Evolutionary conservation across 2,329 filamentous ascomycete species (phyloP).

Genomic region (Blumeriella jaapii): DNA sequence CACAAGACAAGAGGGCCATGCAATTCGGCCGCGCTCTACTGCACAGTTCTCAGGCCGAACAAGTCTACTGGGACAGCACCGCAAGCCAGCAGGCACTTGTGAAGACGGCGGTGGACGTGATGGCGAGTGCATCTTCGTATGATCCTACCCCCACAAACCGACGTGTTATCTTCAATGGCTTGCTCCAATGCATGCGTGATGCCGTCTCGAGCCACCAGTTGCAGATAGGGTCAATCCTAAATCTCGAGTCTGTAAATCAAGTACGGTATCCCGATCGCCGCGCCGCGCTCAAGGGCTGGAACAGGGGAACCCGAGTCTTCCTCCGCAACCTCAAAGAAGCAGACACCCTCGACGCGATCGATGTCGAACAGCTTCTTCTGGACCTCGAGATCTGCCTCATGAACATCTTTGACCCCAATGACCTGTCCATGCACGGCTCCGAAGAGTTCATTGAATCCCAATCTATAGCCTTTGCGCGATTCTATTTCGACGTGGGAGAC

Average conservation of each 20-base stretch:
- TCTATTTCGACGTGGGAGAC: background rate
- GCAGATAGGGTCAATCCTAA: slow-evolving; percentile 1
- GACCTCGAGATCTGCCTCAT: slow-evolving; percentile 3
- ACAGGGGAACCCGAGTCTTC: slow-evolving; percentile 5
- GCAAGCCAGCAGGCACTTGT: background rate
- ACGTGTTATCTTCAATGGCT: background rate
- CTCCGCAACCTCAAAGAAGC: background rate
- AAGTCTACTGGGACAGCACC: slow-evolving; percentile 4
- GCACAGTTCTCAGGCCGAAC: slow-evolving; percentile 1
- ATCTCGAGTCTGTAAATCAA: background rate
- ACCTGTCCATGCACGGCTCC: background rate
- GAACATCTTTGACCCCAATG: slow-evolving; percentile 2
- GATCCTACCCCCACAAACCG: background rate
- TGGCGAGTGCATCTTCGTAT: background rate
- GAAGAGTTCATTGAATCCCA: slow-evolving; percentile 1
- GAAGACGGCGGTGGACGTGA: background rate
- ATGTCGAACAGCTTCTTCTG: background rate
- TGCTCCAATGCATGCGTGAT: background rate
- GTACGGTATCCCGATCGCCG: slow-evolving; percentile 1
- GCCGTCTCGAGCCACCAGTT: background rate
- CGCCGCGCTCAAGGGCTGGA: slow-evolving; percentile 3
- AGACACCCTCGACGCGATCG: background rate
- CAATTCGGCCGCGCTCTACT: slow-evolving; percentile 3
- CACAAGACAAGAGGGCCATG: slow-evolving; percentile 2
- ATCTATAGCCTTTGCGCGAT: background rate